phyloP scores from a whole-genome alignment of 2,329 filamentous ascomycete species.

The Xenosphaeropsis pyriputrescens region DNA sequence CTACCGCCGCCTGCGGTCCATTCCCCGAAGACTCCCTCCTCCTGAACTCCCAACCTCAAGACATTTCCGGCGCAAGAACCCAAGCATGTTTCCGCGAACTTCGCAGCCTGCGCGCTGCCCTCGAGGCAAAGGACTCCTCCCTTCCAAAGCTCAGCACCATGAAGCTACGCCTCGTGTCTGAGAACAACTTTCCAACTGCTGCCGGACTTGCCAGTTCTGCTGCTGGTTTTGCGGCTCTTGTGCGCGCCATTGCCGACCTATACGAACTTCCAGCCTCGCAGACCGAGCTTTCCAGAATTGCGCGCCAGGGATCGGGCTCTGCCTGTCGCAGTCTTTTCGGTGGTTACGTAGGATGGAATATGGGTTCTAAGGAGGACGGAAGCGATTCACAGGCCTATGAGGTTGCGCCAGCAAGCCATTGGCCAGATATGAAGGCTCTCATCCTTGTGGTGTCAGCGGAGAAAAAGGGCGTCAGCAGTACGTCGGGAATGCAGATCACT shows the following conservation, averaged over 20 bases:
- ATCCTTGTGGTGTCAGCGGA: conserved; percentile 84
- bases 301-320: conserved; percentile 85
- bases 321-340: conserved; percentile 89
- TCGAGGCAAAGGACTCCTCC: conserved; percentile 58
- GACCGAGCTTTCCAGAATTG: conserved; percentile 74
- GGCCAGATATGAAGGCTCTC: conserved; percentile 87
- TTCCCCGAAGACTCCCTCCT: conserved; percentile 63
- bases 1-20: conserved; percentile 80
- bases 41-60: conserved; percentile 71
- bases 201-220: conserved; percentile 70
- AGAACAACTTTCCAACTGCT: conserved; percentile 98
- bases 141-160: conserved; percentile 70
- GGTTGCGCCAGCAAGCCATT: conserved; percentile 78
- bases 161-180: conserved; percentile 75
- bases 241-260: conserved; percentile 80
- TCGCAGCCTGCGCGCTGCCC: conserved; percentile 56
- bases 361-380: conserved; percentile 62
- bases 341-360: conserved; percentile 91
- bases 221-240: conserved; percentile 53
- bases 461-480: conserved; percentile 91
- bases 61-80: conserved; percentile 78
- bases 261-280: conserved; percentile 74
- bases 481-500: conserved; percentile 93
- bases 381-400: conserved; percentile 79
- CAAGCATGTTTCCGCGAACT: conserved; percentile 88